Evolutionary conservation across 2,329 filamentous ascomycete genomes (phyloP), one percentile per base, ranked within the genome.

Genomic region (Hymenoscyphus fraxineus): DNA sequence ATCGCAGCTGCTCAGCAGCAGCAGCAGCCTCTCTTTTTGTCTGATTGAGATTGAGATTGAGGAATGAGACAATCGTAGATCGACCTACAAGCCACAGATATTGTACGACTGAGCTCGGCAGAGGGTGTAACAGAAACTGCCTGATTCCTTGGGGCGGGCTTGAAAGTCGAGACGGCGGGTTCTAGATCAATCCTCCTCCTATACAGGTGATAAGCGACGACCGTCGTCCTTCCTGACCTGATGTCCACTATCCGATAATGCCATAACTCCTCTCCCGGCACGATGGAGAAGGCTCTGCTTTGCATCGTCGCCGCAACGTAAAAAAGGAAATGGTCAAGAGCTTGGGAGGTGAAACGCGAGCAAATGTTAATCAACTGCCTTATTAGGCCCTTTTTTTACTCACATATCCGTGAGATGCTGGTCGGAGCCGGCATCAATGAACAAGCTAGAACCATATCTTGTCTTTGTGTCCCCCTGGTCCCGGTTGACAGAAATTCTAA

Each of bases 321-420:
- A 63, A 64, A 65, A 55, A 32, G 22, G 63, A 64, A 64, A 62
- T 41, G 60, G 60, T 58, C 31, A 66, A 65, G 63, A 64, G 27
- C 44, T 32, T 38, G 63, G 62, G 56, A 62, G 41, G 51, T 68
- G 66, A 68, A 65, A 68, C 66, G 60, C 64, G 59, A 65, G 64
- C 22, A 59, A 61, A 67, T 47, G 64, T 62, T 62, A 58, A 64
- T 64, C 61, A 35, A 65, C 65, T 67, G 64, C 65, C 66, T 35
- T 31, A 63, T 66, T 64, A 22, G 64, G 66, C 59, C 62, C 56
- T 27, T 10, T 12, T 12, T 51, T 12, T 51, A 22, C 44, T 51
- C 19, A 51, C 44, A 51, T 27, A 51, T 19, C 44, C 44, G 19
- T 51, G 44, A 22, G 19, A 51, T 51, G 44, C 44, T 51, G 44